phyloP scores from a whole-genome alignment of 192 early-diverging fungal species.

The Thamnidium elegans region DNA sequence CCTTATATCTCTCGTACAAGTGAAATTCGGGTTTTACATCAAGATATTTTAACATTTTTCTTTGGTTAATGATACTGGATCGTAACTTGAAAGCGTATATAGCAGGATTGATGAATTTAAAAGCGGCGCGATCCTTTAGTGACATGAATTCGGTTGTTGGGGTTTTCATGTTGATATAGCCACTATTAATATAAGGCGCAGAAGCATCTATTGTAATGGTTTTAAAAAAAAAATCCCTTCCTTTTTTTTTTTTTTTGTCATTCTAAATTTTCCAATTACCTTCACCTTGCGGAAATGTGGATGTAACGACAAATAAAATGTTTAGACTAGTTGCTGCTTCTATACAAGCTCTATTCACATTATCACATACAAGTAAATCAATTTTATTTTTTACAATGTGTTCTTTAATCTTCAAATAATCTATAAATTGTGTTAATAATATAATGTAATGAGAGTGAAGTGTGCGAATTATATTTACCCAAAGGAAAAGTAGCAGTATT shows the following conservation, averaged over 20 bases:
- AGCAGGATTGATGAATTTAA: background rate
- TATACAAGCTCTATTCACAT: conserved; percentile 11
- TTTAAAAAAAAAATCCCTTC: too few species aligned
- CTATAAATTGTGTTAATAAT: background rate
- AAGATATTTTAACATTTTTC: background rate
- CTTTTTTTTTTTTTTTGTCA: background rate
- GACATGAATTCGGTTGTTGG: conserved; percentile 8
- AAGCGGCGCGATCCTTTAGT: background rate
- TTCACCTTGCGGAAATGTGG: conserved; percentile 5
- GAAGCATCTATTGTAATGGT: conserved; percentile 2
- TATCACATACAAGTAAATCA: background rate
- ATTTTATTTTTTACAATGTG: background rate
- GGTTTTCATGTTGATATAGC: background rate
- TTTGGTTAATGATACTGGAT: background rate
- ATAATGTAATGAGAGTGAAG: too few species aligned
- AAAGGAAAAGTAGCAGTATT: background rate
- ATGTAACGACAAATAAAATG: conserved; percentile 27
- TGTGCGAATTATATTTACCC: background rate
- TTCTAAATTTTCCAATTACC: conserved; percentile 2
- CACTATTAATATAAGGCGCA: conserved; percentile 18
- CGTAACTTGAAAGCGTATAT: background rate
- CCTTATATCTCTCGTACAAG: background rate
- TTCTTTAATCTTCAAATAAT: background rate
- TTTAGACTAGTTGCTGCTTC: conserved; percentile 7
- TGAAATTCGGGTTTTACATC: background rate